Percentiles rank a stretch among this genome's conserved stretches.
Evolutionary conservation across 495 filamentous ascomycete genomes (phyloP).

Genomic region (Neurospora sublineolata): DNA sequence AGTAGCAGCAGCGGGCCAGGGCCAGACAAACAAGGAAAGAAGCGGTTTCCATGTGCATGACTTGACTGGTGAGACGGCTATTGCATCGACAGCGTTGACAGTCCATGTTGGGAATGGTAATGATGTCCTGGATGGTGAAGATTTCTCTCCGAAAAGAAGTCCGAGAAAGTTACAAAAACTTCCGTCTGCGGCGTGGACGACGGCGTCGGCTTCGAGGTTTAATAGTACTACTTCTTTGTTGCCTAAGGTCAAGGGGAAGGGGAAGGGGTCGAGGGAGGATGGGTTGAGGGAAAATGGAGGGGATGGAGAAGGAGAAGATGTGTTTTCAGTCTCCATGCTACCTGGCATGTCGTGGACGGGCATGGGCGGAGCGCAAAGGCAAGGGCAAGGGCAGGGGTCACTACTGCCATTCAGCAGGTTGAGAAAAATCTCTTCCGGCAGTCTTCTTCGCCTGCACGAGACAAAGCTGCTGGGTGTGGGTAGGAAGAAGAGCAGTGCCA

Average conservation of each 20-base stretch:
- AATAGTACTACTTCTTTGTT: constrained; percentile 5
- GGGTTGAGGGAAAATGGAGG: not conserved
- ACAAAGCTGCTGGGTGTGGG: not conserved
- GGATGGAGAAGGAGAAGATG: not conserved
- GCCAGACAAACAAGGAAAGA: not conserved
- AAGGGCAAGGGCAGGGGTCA: not conserved
- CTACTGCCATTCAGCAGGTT: not conserved
- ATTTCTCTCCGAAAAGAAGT: not conserved
- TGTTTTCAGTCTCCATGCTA: constrained; percentile 1
- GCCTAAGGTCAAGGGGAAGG: not conserved
- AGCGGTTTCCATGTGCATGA: not conserved
- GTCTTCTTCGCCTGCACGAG: not conserved
- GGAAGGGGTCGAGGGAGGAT: not conserved
- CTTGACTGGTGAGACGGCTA: not conserved
- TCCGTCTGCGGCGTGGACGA: not conserved
- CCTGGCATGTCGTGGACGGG: constrained; percentile 1
- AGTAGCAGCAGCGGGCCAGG: not conserved
- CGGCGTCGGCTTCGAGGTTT: not conserved
- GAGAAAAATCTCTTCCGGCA: not conserved
- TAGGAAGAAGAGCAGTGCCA: not conserved
- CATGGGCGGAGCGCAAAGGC: not conserved
- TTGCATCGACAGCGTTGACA: not conserved
- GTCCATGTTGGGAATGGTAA: not conserved
- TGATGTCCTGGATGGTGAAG: not conserved
- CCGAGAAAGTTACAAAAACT: constrained; percentile 2